Evolutionary conservation across 331 rosid species (phyloP), one percentile per base, ranked within the genome.

Genomic region (Telfairia occidentalis): DNA sequence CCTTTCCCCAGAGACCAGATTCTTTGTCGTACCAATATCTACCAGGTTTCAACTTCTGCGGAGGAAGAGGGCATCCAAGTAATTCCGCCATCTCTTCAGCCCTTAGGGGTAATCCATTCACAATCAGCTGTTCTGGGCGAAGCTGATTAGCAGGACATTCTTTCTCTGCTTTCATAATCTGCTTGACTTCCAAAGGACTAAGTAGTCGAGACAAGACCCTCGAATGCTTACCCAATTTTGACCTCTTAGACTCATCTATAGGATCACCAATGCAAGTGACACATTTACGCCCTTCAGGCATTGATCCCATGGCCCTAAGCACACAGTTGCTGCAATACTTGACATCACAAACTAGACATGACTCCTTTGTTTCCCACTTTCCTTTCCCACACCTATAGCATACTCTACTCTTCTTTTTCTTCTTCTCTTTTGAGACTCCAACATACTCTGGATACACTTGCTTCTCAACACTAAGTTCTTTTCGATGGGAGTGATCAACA

Each of bases 1-100:
- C 99, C 96, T 92, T 91, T 86, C 99, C 97, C 97, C 97, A 95
- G 37, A 85, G 84, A 75, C 97, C 99, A 28, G 99, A 95, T 82
- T 95, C 99, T 86, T 95, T 95, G 87, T 95, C 99, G 58, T 95
- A 95, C 99, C 97, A 95, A 81, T 95, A 95, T 87, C 90, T 87
- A 77, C 99, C 97, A 35, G 99, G 99, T 87, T 92, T 95, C 81
- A 95, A 79, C 80, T 92, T 95, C 53, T 81, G 82, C 0, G 99
- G 97, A 76, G 97, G 96, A 73, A 95, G 82, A 66, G 93, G 80
- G 76, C 97, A 92, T 67, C 99, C 97, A 65, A 88, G 93, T 78
- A 95, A 77, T 52, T 92, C 97, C 7, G 90, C 83, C 99, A 95
- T 92, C 85, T 95, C 97, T 64, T 95, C 97, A 0, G 92, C 87